A percentile compares a stretch with the other conserved stretches of the same genome.
phyloP scores from a whole-genome alignment of 83 land plant genomes.

The Diphasiastrum complanatum region DNA sequence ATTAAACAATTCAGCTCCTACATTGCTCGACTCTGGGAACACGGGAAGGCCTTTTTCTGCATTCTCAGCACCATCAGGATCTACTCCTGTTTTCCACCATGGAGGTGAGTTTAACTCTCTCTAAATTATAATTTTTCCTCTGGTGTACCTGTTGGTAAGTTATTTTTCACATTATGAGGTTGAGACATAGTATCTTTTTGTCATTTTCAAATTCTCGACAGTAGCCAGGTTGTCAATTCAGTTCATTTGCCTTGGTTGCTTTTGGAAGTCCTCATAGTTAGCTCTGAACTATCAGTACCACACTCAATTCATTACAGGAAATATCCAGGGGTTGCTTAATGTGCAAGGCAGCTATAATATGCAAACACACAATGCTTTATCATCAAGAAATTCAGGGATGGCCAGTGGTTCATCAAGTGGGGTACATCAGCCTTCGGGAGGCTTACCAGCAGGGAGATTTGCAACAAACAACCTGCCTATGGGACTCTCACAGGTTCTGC shows the following conservation, averaged over 20 bases:
- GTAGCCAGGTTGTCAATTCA: too few species aligned
- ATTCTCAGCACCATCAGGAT: too few species aligned
- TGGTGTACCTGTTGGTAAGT: too few species aligned
- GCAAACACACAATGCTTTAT: slow-evolving; percentile 59
- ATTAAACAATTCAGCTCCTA: slow-evolving; percentile 28
- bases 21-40: slow-evolving; percentile 29
- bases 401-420: slow-evolving; percentile 66
- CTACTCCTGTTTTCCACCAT: slow-evolving; percentile 10
- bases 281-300: too few species aligned
- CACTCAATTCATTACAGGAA: too few species aligned
- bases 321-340: too few species aligned
- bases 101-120: background rate
- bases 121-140: background rate
- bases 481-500: slow-evolving; percentile 67
- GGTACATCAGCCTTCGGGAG: slow-evolving; percentile 78
- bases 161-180: too few species aligned
- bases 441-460: slow-evolving; percentile 67
- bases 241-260: too few species aligned
- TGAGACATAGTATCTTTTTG: too few species aligned
- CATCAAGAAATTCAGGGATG: slow-evolving; percentile 67
- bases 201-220: too few species aligned
- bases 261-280: too few species aligned
- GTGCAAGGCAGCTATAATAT: too few species aligned
- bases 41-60: slow-evolving; percentile 31
- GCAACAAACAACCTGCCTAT: slow-evolving; percentile 67